Percentiles rank a stretch among this genome's conserved stretches.
Conservation (phyloP, 495 filamentous ascomycete genomes). For the Parathielavia hyrcaniae region DNA sequence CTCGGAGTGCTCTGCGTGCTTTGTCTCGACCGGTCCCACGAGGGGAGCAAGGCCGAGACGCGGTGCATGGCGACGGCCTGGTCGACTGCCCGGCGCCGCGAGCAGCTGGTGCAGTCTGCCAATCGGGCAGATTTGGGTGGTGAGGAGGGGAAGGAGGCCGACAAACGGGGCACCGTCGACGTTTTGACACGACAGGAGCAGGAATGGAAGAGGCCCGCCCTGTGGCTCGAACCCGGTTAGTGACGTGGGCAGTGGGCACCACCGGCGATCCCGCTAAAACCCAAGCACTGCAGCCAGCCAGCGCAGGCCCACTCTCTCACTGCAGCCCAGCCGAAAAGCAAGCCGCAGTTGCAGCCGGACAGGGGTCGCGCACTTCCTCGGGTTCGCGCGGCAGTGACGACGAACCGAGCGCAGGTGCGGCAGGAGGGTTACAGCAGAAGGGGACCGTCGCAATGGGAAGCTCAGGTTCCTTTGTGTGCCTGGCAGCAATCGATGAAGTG, state of each 20-base stretch:
- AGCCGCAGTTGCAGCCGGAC: neutral
- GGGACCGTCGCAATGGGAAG: no score
- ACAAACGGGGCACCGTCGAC: slow-evolving; percentile 1
- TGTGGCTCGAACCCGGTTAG: neutral
- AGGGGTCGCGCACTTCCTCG: neutral
- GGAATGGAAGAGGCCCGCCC: no score
- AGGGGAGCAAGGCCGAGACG: slow-evolving; percentile 46
- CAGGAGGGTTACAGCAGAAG: no score
- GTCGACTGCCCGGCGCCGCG: slow-evolving; percentile 14
- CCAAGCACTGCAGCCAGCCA: slow-evolving; percentile 1
- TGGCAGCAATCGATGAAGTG: slow-evolving; percentile 6
- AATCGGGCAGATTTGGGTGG: neutral
- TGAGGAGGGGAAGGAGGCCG: slow-evolving; percentile 1
- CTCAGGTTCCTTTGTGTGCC: neutral
- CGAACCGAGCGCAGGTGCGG: no score
- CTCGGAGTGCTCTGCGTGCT: slow-evolving; percentile 11
- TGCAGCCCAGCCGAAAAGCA: slow-evolving; percentile 1
- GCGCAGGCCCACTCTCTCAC: slow-evolving; percentile 1
- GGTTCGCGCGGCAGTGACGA: no score
- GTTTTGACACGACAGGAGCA: slow-evolving; percentile 1
- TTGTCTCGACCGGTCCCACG: slow-evolving; percentile 43
- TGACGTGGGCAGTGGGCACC: slow-evolving; percentile 17
- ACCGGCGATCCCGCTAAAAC: slow-evolving; percentile 14
- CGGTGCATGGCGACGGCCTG: slow-evolving; percentile 40
- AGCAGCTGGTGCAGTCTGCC: slow-evolving; percentile 11